Evolutionary conservation across 2,329 filamentous ascomycete species (phyloP).

Genomic region (Albifimbria verrucaria): DNA sequence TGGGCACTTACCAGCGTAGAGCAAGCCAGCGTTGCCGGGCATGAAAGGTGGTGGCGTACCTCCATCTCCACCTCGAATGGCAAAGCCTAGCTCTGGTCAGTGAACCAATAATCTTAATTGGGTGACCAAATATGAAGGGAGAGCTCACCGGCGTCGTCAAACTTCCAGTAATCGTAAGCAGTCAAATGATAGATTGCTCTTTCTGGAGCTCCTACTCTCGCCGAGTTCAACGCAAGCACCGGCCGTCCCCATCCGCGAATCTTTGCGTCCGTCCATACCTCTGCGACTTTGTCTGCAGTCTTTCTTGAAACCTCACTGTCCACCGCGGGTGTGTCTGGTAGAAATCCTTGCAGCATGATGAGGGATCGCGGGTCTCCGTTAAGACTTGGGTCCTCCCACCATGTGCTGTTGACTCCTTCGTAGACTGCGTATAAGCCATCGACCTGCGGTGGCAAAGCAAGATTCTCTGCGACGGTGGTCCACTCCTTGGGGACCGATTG

Average conservation of each 20-base stretch:
- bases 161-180: slow-evolving; percentile 37
- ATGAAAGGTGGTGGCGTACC: slow-evolving; percentile 29
- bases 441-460: slow-evolving; percentile 49
- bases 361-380: slow-evolving; percentile 41
- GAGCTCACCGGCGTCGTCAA: slow-evolving; percentile 33
- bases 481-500: slow-evolving; percentile 41
- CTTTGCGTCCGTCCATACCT: slow-evolving; percentile 37
- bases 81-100: slow-evolving; percentile 16
- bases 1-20: slow-evolving; percentile 21
- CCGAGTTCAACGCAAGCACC: slow-evolving; percentile 42
- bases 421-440: slow-evolving; percentile 52
- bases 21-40: slow-evolving; percentile 33
- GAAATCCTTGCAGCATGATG: slow-evolving; percentile 40
- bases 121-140: background rate
- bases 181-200: slow-evolving; percentile 38
- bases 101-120: background rate
- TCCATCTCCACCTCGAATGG: slow-evolving; percentile 25
- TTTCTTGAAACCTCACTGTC: slow-evolving; percentile 28
- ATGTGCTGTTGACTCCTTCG: slow-evolving; percentile 44
- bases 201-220: slow-evolving; percentile 37
- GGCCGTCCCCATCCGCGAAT: slow-evolving; percentile 45
- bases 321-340: slow-evolving; percentile 35
- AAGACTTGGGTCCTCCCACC: slow-evolving; percentile 35
- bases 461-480: slow-evolving; percentile 44
- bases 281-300: slow-evolving; percentile 36